Conservation (phyloP, 1,284 basidiomycete genomes). For the Cryptococcus floricola region DNA sequence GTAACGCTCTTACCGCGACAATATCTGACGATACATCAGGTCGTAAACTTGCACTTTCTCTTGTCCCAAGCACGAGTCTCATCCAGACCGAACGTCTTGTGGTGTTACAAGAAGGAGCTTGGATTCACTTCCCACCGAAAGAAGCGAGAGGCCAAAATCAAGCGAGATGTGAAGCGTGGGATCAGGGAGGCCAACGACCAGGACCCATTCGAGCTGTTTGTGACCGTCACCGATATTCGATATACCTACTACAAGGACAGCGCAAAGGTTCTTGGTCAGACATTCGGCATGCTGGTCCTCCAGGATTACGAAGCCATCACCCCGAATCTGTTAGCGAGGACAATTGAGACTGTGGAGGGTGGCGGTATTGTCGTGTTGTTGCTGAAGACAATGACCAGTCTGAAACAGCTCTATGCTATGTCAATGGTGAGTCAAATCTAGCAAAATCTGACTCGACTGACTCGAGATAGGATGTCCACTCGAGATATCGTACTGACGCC, state of each 20-base stretch:
- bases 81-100: conserved; percentile 83
- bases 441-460: not conserved
- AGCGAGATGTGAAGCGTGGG: conserved; percentile 88
- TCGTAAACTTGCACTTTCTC: conserved; percentile 94
- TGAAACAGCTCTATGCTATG: conserved; percentile 92
- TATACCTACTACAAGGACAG: conserved; percentile 96
- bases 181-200: conserved; percentile 92
- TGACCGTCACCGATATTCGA: conserved; percentile 97
- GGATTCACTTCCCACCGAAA: conserved; percentile 96
- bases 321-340: conserved; percentile 92
- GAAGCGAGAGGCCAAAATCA: conserved; percentile 93
- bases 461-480: conserved; percentile 74
- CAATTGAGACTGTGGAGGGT: conserved; percentile 97
- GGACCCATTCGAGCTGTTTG: conserved; percentile 96
- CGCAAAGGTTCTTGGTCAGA: conserved; percentile 93
- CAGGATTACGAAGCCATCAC: conserved; percentile 99
- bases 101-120: conserved; percentile 97
- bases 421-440: conserved; percentile 69
- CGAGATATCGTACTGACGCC: conserved; percentile 85
- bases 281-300: conserved; percentile 94
- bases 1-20: not conserved
- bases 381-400: conserved; percentile 90
- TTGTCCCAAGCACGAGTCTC: conserved; percentile 86
- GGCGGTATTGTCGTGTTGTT: conserved; percentile 90
- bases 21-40: conserved; percentile 51